These are phyloP conservation scores for Tremellales sp. DNA, from an alignment of 1,284 basidiomycete genomes.

Conservation along the genomic window DNA sequence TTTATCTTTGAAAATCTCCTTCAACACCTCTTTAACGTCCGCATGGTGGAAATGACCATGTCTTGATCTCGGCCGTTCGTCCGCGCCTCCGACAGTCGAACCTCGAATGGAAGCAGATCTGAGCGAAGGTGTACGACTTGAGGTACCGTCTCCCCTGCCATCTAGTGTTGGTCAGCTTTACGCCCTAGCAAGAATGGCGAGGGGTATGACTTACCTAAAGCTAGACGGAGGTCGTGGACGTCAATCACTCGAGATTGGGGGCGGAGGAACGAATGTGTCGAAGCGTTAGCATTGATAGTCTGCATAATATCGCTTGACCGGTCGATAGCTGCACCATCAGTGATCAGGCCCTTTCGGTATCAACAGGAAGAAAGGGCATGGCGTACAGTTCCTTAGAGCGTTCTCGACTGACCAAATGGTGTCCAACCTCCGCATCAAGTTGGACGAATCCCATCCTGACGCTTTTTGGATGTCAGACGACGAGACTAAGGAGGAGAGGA, in stretches of 20 bases:
- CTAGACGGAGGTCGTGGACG: conserved; percentile 77
- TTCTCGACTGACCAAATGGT: conserved; percentile 66
- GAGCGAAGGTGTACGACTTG: too few species aligned
- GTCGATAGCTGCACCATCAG: conserved; percentile 50
- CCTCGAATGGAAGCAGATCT: too few species aligned
- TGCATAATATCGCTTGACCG: conserved; percentile 68
- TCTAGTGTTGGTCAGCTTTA: too few species aligned
- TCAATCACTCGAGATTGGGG: conserved; percentile 67
- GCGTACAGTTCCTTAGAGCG: conserved; percentile 72
- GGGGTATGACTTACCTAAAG: conserved; percentile 53
- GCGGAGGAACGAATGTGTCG: conserved; percentile 69
- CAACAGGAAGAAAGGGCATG: not conserved
- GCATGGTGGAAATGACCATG: too few species aligned
- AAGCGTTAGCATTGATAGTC: conserved; percentile 83
- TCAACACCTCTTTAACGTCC: conserved; percentile 45
- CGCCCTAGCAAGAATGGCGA: not conserved
- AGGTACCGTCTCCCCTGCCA: too few species aligned
- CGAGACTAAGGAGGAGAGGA: conserved; percentile 56
- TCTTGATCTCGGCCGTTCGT: too few species aligned
- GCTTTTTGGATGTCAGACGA: conserved; percentile 58
- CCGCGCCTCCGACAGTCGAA: too few species aligned
- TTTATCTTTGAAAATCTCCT: conserved; percentile 48
- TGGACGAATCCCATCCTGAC: conserved; percentile 60
- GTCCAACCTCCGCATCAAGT: conserved; percentile 56
- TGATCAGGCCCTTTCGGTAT: not conserved